These are phyloP conservation scores for Soucietia sequanensis DNA, from an alignment of 805 yeast species.

Conservation along the genomic window DNA sequence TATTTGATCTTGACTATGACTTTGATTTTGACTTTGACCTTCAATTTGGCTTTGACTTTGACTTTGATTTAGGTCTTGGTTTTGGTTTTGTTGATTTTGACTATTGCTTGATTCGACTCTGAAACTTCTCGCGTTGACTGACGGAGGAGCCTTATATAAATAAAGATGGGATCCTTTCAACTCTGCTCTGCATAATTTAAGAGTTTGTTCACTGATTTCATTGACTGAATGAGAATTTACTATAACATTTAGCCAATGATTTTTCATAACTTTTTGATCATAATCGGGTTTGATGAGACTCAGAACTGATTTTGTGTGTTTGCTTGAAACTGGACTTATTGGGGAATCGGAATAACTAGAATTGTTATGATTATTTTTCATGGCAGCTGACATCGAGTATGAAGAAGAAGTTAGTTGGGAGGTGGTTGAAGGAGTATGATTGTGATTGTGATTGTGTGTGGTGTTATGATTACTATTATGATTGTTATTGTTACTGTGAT, in stretches of 20 bases:
- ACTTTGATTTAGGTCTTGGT: no score
- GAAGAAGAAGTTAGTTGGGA: not conserved
- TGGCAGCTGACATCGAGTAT: not conserved
- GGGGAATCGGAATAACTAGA: no score
- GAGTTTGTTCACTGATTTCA: slow-evolving; percentile 32
- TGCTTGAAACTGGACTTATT: no score
- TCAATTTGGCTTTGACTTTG: no score
- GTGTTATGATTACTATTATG: not conserved
- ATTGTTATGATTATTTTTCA: not conserved
- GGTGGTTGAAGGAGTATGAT: no score
- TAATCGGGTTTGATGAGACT: slow-evolving; percentile 24
- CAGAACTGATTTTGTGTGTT: not conserved
- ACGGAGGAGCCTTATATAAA: slow-evolving; percentile 58
- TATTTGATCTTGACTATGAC: slow-evolving; percentile 5
- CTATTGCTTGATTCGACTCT: slow-evolving; percentile 8
- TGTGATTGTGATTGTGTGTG: not conserved
- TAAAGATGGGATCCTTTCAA: slow-evolving; percentile 65
- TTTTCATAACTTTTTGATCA: slow-evolving; percentile 28
- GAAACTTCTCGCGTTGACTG: slow-evolving; percentile 39
- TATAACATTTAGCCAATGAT: slow-evolving; percentile 39
- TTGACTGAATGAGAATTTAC: slow-evolving; percentile 29
- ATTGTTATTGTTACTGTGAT: not conserved
- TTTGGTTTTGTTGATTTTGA: no score
- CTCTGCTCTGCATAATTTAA: slow-evolving; percentile 60
- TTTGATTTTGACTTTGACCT: no score